phyloP scores from a whole-genome alignment of 768 basidiomycete species.

The Cystobasidium tubakii region DNA sequence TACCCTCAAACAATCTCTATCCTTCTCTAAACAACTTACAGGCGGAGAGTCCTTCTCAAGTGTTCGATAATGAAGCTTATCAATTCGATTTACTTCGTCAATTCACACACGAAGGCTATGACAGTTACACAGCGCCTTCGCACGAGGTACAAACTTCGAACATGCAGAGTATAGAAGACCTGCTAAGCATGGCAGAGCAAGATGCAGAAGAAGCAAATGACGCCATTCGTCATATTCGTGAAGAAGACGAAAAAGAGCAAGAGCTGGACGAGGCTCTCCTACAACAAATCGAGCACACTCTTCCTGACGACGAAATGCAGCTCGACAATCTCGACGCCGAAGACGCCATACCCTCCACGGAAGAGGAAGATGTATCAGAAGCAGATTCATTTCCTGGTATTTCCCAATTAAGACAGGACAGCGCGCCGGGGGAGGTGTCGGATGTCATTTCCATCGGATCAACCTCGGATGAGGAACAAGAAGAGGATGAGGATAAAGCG shows the following conservation, averaged over 20 bases:
- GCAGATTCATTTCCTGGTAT: background rate
- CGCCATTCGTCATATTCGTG: background rate
- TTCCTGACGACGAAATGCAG: background rate
- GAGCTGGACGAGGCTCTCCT: background rate
- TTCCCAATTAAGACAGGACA: background rate
- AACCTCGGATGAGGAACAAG: constrained; percentile 6
- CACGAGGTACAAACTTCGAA: background rate
- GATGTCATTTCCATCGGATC: constrained; percentile 19
- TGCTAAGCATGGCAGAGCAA: background rate
- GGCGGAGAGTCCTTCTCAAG: background rate
- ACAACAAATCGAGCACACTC: background rate
- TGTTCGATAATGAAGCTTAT: background rate
- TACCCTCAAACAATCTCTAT: background rate
- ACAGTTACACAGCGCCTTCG: background rate
- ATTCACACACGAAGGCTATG: background rate
- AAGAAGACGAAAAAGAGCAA: constrained; percentile 1
- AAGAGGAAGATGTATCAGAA: background rate
- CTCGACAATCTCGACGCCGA: background rate
- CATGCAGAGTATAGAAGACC: background rate
- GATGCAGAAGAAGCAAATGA: constrained; percentile 8
- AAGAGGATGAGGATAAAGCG: constrained; percentile 34
- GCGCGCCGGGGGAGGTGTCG: background rate
- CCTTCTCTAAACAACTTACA: background rate
- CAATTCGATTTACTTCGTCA: constrained; percentile 1
- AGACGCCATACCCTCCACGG: background rate